These are phyloP conservation scores for Orychophragmus violaceus DNA, from an alignment of 345 rosid species.

Conservation along the genomic window DNA sequence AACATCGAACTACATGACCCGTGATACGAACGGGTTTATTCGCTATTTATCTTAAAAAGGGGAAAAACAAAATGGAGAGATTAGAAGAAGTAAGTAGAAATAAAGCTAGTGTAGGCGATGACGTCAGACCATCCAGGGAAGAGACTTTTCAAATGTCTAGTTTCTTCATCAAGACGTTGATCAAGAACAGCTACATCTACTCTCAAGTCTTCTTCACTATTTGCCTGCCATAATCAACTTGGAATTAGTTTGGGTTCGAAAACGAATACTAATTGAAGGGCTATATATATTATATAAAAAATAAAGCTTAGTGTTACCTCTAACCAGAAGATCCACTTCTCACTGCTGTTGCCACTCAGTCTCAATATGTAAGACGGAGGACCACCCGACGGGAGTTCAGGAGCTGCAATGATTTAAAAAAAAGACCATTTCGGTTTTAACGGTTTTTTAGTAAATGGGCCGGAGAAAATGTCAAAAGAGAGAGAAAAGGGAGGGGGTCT, in stretches of 20 bases:
- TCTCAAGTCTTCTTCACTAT: conserved; percentile 41
- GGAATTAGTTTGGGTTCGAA: neutral
- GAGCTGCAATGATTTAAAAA: conserved; percentile 50
- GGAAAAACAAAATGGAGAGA: neutral
- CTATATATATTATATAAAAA: neutral
- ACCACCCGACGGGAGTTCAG: conserved; percentile 55
- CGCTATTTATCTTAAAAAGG: neutral
- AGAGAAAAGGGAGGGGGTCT: neutral
- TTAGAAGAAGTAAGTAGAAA: conserved; percentile 67
- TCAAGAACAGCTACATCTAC: conserved; percentile 81
- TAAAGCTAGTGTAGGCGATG: conserved; percentile 55
- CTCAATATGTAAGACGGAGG: conserved; percentile 83
- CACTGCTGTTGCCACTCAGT: conserved; percentile 63
- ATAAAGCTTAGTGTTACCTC: conserved; percentile 41
- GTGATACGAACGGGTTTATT: conserved; percentile 4
- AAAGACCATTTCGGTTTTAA: neutral
- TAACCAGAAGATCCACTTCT: conserved; percentile 91
- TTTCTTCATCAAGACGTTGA: conserved; percentile 56
- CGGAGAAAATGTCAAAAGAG: neutral
- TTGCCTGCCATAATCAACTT: conserved; percentile 39
- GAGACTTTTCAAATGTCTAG: conserved; percentile 53
- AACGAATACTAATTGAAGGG: neutral
- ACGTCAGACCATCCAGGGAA: conserved; percentile 91
- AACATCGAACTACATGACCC: conserved; percentile 1
- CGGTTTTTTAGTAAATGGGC: neutral